Evolutionary conservation across 768 basidiomycete genomes (phyloP).

Genomic region (Rhodotorula babjevae): DNA sequence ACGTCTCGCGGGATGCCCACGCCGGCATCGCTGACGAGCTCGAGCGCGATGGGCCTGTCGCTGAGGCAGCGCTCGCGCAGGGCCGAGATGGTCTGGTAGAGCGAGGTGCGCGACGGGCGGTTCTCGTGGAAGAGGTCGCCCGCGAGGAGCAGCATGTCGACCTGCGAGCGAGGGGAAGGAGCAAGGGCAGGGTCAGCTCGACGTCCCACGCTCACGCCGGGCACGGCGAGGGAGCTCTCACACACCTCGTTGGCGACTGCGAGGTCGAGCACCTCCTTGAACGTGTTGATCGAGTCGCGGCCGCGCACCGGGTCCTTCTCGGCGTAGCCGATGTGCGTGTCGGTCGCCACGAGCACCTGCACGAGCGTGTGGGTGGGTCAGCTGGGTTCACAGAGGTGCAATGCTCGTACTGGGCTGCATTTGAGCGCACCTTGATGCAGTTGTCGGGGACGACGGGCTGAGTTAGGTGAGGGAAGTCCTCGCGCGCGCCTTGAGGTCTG

Average conservation of each 20-base stretch:
- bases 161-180: slow-evolving; percentile 52
- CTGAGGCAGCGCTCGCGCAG: slow-evolving; percentile 85
- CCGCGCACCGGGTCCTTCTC: slow-evolving; percentile 92
- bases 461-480: slow-evolving; percentile 7
- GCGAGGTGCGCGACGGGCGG: slow-evolving; percentile 79
- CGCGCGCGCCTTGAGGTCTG: slow-evolving; percentile 15
- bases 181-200: not conserved
- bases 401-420: too few relatives aligned
- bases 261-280: slow-evolving; percentile 84
- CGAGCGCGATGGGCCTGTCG: slow-evolving; percentile 80
- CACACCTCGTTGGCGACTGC: slow-evolving; percentile 77
- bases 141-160: slow-evolving; percentile 89
- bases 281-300: slow-evolving; percentile 91
- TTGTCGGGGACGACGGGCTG: slow-evolving; percentile 15
- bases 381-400: too few relatives aligned
- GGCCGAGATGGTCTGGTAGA: slow-evolving; percentile 83
- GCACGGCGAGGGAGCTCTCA: not conserved
- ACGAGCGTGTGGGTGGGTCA: too few relatives aligned
- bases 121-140: slow-evolving; percentile 99
- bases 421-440: slow-evolving; percentile 28
- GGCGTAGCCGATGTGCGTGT: slow-evolving; percentile 66
- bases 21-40: slow-evolving; percentile 84
- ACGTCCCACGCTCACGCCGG: too few relatives aligned
- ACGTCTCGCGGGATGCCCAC: slow-evolving; percentile 82
- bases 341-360: slow-evolving; percentile 37